phyloP scores from a whole-genome alignment of 306 rosid genomes.

The Trifolium subterraneum region DNA sequence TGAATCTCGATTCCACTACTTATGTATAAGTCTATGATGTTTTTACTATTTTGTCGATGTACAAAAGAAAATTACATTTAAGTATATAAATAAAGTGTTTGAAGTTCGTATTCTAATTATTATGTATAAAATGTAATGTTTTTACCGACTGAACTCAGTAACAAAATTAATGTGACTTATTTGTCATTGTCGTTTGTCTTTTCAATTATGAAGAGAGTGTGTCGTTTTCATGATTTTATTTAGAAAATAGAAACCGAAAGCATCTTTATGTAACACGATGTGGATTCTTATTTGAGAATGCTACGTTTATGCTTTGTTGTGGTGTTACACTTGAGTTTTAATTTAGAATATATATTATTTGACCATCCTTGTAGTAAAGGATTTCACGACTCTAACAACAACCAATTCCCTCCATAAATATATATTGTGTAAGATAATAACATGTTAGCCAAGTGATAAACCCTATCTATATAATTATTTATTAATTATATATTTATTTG shows the following conservation, averaged over 20 bases:
- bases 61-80: too few species aligned
- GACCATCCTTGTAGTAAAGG: background rate
- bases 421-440: background rate
- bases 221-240: conserved; percentile 6
- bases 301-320: background rate
- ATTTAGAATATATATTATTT: background rate
- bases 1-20: too few species aligned
- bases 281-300: conserved; percentile 27
- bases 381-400: background rate
- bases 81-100: too few species aligned
- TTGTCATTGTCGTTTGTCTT: conserved; percentile 2
- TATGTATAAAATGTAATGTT: too few species aligned
- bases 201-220: too few species aligned
- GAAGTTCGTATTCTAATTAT: too few species aligned
- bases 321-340: background rate
- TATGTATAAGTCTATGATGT: too few species aligned
- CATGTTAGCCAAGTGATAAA: background rate
- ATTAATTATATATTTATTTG: background rate
- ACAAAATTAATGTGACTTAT: background rate
- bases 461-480: background rate
- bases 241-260: background rate
- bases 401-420: background rate
- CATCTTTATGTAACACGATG: conserved; percentile 33
- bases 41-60: too few species aligned
- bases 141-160: too few species aligned